phyloP scores from a whole-genome alignment of 2,329 filamentous ascomycete species.

The Paramyrothecium roridum region DNA sequence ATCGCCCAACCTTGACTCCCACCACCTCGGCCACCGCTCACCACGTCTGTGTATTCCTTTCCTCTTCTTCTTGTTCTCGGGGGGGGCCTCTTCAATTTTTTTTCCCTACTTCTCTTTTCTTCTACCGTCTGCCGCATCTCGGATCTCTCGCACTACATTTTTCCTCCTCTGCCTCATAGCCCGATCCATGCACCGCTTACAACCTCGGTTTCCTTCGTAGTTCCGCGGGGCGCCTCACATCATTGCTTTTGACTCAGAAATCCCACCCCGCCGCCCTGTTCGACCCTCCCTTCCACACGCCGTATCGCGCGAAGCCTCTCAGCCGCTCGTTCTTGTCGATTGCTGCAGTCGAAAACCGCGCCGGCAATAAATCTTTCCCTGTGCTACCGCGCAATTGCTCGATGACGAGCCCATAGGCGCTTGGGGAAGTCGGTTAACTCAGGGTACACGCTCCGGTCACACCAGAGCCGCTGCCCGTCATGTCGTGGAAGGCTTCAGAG shows the following conservation, averaged over 20 bases:
- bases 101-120: background rate
- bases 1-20: background rate
- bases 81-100: background rate
- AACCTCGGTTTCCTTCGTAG: background rate
- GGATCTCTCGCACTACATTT: background rate
- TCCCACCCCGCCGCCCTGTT: background rate
- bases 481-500: constrained; percentile 93
- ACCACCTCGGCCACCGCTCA: background rate
- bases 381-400: background rate
- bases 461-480: constrained; percentile 35
- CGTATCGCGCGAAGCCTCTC: no score
- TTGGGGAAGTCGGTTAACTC: no score
- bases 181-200: background rate
- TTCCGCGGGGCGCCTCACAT: background rate
- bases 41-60: background rate
- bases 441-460: background rate
- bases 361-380: background rate
- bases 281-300: no score
- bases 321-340: no score
- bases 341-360: background rate
- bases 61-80: background rate
- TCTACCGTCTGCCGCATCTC: background rate
- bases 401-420: background rate
- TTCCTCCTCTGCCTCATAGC: background rate
- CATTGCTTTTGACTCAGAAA: background rate